These are phyloP conservation scores for Lolium perenne DNA, from an alignment of 176 grass and related monocot species.

Conservation along the genomic window DNA sequence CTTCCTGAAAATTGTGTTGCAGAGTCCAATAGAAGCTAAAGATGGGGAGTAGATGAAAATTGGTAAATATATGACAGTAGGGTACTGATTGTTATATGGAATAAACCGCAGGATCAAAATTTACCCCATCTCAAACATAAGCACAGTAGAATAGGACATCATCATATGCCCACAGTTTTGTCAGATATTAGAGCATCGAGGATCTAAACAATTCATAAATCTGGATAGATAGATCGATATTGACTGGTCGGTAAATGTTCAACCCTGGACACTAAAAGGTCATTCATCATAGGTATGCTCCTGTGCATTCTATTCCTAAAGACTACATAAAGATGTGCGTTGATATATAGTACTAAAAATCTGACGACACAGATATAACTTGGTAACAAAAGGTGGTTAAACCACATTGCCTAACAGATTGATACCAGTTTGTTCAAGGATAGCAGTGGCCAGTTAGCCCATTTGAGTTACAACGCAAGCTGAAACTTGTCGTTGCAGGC, in stretches of 20 bases:
- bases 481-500: not conserved
- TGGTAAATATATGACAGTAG: too few species aligned
- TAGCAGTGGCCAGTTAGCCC: not conserved
- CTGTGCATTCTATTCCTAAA: slow-evolving; percentile 5
- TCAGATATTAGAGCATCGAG: too few species aligned
- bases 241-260: slow-evolving; percentile 12
- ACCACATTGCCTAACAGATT: not conserved
- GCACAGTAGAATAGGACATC: too few species aligned
- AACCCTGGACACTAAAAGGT: not conserved
- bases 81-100: too few species aligned
- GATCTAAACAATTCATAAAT: too few species aligned
- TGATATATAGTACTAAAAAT: not conserved
- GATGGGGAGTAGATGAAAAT: too few species aligned
- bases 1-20: too few species aligned
- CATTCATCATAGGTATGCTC: not conserved
- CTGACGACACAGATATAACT: not conserved
- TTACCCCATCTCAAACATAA: too few species aligned
- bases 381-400: not conserved
- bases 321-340: not conserved
- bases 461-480: not conserved
- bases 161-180: too few species aligned
- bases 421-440: not conserved
- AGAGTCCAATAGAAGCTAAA: too few species aligned
- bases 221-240: not conserved
- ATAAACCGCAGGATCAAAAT: too few species aligned